Percentiles rank a stretch among this genome's conserved stretches.
These are phyloP conservation scores for Zizania palustris DNA, from an alignment of 202 grass and related monocot species.

Conservation along the genomic window DNA sequence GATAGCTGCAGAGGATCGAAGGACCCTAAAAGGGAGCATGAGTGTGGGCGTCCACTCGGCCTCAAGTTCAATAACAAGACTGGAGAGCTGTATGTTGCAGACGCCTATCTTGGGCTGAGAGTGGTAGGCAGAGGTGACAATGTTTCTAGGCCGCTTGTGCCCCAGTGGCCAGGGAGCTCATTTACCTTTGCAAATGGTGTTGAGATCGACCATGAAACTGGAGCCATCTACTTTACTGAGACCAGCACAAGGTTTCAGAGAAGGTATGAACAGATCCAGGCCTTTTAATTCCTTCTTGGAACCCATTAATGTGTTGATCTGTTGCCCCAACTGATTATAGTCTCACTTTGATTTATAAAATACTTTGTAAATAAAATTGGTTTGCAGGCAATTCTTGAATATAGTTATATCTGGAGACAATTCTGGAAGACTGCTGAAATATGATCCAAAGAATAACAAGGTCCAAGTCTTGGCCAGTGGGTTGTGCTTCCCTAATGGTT, in stretches of 20 bases:
- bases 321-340: neutral
- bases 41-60: constrained; percentile 56
- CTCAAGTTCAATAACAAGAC: constrained; percentile 60
- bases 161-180: constrained; percentile 8
- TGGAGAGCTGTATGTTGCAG: constrained; percentile 64
- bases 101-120: constrained; percentile 71
- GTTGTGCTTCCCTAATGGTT: constrained; percentile 62
- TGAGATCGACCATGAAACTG: constrained; percentile 60
- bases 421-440: constrained; percentile 68
- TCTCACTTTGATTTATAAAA: neutral
- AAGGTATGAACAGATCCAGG: constrained; percentile 32
- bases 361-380: neutral
- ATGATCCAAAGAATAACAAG: constrained; percentile 36
- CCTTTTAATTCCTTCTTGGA: neutral
- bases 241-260: constrained; percentile 65
- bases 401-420: constrained; percentile 62
- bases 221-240: constrained; percentile 74
- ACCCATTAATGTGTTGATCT: neutral
- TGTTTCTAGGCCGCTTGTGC: constrained; percentile 44
- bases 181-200: constrained; percentile 67
- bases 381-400: constrained; percentile 58
- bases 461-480: constrained; percentile 50
- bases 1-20: constrained; percentile 40
- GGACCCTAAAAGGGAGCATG: constrained; percentile 38
- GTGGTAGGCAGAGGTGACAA: constrained; percentile 30